Conservation (phyloP, 2,329 filamentous ascomycete genomes). For the Claviceps maximensis region DNA sequence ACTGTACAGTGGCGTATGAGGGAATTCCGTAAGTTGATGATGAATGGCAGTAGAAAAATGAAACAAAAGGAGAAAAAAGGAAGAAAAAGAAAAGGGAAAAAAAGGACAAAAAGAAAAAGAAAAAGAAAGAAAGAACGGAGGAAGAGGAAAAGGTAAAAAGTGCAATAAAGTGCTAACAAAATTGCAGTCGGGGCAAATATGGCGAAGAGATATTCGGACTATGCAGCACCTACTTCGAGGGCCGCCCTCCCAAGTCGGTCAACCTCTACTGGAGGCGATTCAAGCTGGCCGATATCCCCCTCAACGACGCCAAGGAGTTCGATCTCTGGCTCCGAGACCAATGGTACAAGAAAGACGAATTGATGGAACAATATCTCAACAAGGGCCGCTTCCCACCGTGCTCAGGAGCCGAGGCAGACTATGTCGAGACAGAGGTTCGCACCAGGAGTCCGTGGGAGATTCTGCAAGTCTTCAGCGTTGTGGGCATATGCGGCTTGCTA, state of each 20-base stretch:
- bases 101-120: too few relatives aligned
- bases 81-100: too few relatives aligned
- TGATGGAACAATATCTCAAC: conserved; percentile 69
- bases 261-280: conserved; percentile 96
- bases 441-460: conserved; percentile 42
- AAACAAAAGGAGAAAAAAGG: neutral
- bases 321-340: conserved; percentile 72
- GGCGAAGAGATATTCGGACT: conserved; percentile 89
- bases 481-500: conserved; percentile 30
- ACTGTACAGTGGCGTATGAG: conserved; percentile 92
- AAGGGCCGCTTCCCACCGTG: conserved; percentile 71
- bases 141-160: too few relatives aligned
- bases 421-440: conserved; percentile 46
- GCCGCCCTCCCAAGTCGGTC: conserved; percentile 81
- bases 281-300: conserved; percentile 64
- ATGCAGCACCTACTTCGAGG: conserved; percentile 75
- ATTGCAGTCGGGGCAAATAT: conserved; percentile 55
- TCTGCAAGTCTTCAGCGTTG: conserved; percentile 37
- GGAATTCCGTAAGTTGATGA: conserved; percentile 71
- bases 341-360: conserved; percentile 84
- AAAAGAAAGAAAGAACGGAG: neutral
- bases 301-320: conserved; percentile 61
- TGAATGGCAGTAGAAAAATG: too few relatives aligned
- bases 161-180: neutral
- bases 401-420: conserved; percentile 31